Base-by-base conservation (phyloP, 2,329 filamentous ascomycete genomes). In the Penicillium sumatraense region DNA sequence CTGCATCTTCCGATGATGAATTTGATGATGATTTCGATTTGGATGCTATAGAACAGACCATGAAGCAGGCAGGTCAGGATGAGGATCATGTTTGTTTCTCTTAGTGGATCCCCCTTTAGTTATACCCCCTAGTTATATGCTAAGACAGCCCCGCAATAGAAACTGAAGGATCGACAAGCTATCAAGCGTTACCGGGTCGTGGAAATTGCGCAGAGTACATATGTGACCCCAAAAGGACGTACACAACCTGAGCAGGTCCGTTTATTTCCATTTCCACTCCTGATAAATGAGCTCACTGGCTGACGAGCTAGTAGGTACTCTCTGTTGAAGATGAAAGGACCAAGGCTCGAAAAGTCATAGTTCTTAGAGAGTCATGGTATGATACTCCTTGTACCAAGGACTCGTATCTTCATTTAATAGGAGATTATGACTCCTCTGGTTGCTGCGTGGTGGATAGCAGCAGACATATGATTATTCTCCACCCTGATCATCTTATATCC, bases 401-500 rank as follows among this genome's bases (percentile, higher is more conserved):
- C 27, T 86, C 89, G 0, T 93, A 89, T 68, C 87, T 98, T 36
- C 93, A 99, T 71, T 80, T 99, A 54, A 91, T 96, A 60, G 93
- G 93, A 26, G 77, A 84, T 3, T 96, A 96, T 65, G 83, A 88
- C 54, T 63, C 75, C 1, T 81, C 78, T 14, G 90, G 90, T 1
- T 86, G 88, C 70, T 96, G 93, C 70, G 77, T 96, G 44, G 83
- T 98, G 59, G 89, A 96, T 69, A 91, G 98, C 71, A 81, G 83
- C 2, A 82, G 93, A 65, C 91, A 95, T 66, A 89, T 98, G 73
- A 79, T 99, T 48, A 92, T 99, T 54, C 78, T 99, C 13, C 93
- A 99, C 68, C 95, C 95, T 0, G 95, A 99, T 68, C 93, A 98
- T 75, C 83, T 99, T 29, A 89, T 99, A 50, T 98, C 95, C 2